Evolutionary conservation across 2,329 filamentous ascomycete genomes (phyloP).

Genomic region (Truncatella angustata): DNA sequence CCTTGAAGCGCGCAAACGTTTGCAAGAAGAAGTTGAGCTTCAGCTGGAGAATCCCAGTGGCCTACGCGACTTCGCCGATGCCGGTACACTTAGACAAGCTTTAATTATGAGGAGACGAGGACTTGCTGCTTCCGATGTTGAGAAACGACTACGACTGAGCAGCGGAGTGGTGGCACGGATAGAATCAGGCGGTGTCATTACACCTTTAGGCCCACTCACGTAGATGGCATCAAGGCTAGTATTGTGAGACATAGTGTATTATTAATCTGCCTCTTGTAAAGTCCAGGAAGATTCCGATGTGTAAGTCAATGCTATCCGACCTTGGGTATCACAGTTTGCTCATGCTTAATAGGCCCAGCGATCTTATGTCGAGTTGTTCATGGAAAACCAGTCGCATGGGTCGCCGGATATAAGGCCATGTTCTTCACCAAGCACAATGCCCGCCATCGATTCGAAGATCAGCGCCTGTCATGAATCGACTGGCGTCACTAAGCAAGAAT

Average conservation of each 20-base stretch:
- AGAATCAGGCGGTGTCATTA: conserved; percentile 39
- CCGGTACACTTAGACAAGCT: conserved; percentile 44
- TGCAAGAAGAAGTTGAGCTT: conserved; percentile 41
- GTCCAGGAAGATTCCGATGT: too few relatives aligned
- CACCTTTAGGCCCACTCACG: too few relatives aligned
- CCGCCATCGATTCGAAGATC: conserved; percentile 72
- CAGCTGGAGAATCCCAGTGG: conserved; percentile 42
- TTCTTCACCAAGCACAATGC: conserved; percentile 55
- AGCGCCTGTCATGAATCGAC: conserved; percentile 68
- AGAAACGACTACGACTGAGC: conserved; percentile 43
- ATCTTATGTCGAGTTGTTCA: too few relatives aligned
- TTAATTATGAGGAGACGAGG: conserved; percentile 43
- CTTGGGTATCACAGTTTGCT: too few relatives aligned
- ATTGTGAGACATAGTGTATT: too few relatives aligned
- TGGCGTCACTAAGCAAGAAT: conserved; percentile 66
- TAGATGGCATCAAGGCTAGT: too few relatives aligned
- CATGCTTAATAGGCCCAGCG: too few relatives aligned
- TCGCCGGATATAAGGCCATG: too few relatives aligned
- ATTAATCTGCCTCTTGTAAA: too few relatives aligned
- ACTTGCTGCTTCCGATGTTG: conserved; percentile 38
- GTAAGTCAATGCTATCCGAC: too few relatives aligned
- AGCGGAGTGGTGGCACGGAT: conserved; percentile 43
- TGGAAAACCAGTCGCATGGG: too few relatives aligned
- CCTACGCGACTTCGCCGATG: conserved; percentile 46
- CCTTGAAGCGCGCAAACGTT: conserved; percentile 43